phyloP scores from a whole-genome alignment of 2,329 filamentous ascomycete genomes.

The Trichophyton equinum region DNA sequence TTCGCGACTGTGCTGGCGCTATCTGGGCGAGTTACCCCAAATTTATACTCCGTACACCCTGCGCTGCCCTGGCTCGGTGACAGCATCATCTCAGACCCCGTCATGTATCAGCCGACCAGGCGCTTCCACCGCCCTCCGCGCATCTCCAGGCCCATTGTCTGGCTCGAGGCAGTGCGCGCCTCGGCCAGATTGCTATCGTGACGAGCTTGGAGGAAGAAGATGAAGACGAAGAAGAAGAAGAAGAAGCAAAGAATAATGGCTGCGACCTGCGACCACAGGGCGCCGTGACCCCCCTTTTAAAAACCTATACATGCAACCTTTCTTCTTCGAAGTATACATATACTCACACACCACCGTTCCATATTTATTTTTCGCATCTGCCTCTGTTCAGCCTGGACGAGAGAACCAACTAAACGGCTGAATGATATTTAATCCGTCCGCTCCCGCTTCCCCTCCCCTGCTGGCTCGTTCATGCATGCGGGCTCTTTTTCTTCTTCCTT shows the following conservation, averaged over 20 bases:
- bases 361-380: background rate
- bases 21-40: background rate
- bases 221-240: background rate
- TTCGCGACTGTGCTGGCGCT: background rate
- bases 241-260: background rate
- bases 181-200: background rate
- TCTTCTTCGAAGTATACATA: background rate
- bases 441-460: background rate
- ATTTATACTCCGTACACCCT: background rate
- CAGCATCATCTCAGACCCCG: background rate
- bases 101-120: background rate
- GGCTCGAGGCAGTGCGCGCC: background rate
- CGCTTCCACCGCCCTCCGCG: background rate
- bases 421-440: slow-evolving; percentile 2
- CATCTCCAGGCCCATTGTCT: too few species aligned
- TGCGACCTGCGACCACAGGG: background rate
- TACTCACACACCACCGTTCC: background rate
- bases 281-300: background rate
- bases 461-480: background rate
- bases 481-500: background rate
- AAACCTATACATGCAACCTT: background rate
- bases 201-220: background rate
- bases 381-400: background rate
- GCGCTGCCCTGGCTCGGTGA: background rate
- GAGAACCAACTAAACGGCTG: background rate